phyloP scores from a whole-genome alignment of 2,329 filamentous ascomycete genomes.

The Ploettnerulaceae sp. region DNA sequence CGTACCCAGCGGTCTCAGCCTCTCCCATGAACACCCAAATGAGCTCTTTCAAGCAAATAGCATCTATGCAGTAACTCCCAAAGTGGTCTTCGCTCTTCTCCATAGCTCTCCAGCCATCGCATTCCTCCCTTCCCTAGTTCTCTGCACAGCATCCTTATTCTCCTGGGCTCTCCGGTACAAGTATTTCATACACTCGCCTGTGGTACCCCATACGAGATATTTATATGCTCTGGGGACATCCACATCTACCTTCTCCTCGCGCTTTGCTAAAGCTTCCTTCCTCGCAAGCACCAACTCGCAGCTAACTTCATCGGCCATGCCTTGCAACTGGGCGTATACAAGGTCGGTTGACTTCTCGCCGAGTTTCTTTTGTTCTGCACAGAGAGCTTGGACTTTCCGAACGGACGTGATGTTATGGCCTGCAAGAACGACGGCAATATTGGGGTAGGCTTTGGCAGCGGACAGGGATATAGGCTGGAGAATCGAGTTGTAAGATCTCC shows the following conservation, averaged over 20 bases:
- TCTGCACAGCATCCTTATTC: conserved; percentile 65
- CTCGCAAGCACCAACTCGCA: conserved; percentile 46
- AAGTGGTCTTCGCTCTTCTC: conserved; percentile 45
- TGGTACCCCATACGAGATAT: conserved; percentile 66
- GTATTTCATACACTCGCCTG: conserved; percentile 76
- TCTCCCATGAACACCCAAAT: not conserved
- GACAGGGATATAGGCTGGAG: conserved; percentile 42
- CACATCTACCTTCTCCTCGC: conserved; percentile 31
- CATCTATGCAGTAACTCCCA: not conserved
- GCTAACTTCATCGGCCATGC: conserved; percentile 93
- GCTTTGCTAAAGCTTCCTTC: conserved; percentile 23
- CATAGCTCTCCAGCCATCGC: conserved; percentile 59
- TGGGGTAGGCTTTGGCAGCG: conserved; percentile 44
- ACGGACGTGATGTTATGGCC: conserved; percentile 79
- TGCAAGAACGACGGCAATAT: conserved; percentile 65
- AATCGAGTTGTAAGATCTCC: conserved; percentile 52
- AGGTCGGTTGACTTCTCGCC: conserved; percentile 40
- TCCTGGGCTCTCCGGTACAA: conserved; percentile 64
- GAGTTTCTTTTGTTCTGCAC: conserved; percentile 38
- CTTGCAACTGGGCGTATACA: conserved; percentile 77
- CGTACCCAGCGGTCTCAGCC: too few species aligned
- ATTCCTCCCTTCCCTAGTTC: conserved; percentile 56
- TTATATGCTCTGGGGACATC: conserved; percentile 56
- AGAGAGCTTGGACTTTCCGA: conserved; percentile 47
- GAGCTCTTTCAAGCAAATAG: not conserved